phyloP scores from a whole-genome alignment of 1,139 yeast genomes.

The Pichia sp. region DNA sequence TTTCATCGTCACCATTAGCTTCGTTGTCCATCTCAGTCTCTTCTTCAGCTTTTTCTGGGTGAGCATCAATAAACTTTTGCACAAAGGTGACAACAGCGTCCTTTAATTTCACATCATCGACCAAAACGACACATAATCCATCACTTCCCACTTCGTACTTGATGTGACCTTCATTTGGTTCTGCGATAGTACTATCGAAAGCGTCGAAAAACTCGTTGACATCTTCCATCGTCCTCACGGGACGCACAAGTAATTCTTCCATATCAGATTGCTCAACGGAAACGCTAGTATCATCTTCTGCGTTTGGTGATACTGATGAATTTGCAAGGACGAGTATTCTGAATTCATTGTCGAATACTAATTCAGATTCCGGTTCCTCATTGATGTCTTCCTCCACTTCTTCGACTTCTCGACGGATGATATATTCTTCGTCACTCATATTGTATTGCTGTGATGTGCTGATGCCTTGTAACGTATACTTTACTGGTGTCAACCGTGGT shows the following conservation, averaged over 20 bases:
- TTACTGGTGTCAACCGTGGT: too few species aligned
- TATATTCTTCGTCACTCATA: conserved; percentile 17
- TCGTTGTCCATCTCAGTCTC: conserved; percentile 1
- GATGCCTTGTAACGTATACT: too few species aligned
- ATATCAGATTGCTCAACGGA: conserved; percentile 39
- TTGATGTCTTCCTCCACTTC: conserved; percentile 4
- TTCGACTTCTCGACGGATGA: conserved; percentile 12
- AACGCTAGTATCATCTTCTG: conserved; percentile 4
- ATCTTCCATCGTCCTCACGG: conserved; percentile 21
- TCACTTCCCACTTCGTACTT: conserved; percentile 70
- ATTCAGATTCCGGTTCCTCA: neutral
- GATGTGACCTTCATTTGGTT: conserved; percentile 60
- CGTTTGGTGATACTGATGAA: conserved; percentile 5
- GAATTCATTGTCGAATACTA: conserved; percentile 23
- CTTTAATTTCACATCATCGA: conserved; percentile 28
- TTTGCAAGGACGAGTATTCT: conserved; percentile 21
- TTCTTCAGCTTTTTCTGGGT: conserved; percentile 2
- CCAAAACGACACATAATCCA: conserved; percentile 58
- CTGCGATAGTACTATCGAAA: conserved; percentile 53
- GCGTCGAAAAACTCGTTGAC: conserved; percentile 55
- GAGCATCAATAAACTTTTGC: conserved; percentile 13
- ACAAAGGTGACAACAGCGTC: conserved; percentile 21
- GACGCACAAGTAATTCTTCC: conserved; percentile 40
- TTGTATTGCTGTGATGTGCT: too few species aligned
- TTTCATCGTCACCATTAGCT: conserved; percentile 8